Evolutionary conservation across 306 rosid species (phyloP).

Genomic region (Pueraria montana): DNA sequence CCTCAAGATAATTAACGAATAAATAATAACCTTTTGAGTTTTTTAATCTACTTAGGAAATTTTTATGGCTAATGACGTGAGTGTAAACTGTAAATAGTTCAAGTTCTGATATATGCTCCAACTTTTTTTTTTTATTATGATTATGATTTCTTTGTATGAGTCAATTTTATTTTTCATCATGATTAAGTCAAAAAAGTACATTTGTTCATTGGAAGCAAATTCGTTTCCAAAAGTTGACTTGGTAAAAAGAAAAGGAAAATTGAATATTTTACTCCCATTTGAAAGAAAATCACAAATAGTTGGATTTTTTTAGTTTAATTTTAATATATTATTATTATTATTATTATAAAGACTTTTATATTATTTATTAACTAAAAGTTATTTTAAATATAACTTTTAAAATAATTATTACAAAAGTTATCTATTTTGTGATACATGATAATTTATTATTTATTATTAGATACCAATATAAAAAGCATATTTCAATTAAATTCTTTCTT

Average conservation of each 20-base stretch:
- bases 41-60: background rate
- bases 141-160: background rate
- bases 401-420: too few species aligned
- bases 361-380: too few species aligned
- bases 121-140: background rate
- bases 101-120: background rate
- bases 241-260: background rate
- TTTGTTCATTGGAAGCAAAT: background rate
- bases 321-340: too few species aligned
- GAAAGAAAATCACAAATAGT: background rate
- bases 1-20: background rate
- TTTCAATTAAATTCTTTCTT: too few species aligned
- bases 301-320: background rate
- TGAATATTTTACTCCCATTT: background rate
- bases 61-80: background rate
- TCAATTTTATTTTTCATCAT: background rate
- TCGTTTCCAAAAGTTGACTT: conserved; percentile 19
- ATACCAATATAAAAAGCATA: too few species aligned
- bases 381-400: too few species aligned
- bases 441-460: too few species aligned
- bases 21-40: background rate
- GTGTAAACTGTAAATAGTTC: background rate
- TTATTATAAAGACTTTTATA: too few species aligned
- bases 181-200: background rate
- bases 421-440: too few species aligned